Base-by-base conservation (phyloP, 2,329 filamentous ascomycete species). In the Ceratocystis variospora region DNA sequence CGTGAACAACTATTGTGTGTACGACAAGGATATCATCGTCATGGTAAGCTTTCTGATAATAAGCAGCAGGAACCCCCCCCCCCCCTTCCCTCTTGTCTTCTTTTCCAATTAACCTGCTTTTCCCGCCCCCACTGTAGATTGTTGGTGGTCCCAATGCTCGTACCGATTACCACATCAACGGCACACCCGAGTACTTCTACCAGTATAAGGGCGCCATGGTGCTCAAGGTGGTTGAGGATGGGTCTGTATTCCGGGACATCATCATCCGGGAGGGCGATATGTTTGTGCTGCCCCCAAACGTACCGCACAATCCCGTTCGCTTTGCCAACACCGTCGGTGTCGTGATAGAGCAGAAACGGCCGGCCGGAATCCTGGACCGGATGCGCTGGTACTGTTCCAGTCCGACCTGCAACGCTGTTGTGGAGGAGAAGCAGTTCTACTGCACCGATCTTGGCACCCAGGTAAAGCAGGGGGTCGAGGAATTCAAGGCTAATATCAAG, bases 161-260 rank as follows among this genome's bases (percentile, higher is more conserved):
- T 70, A 96, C 92, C 66, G 94, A 97, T 80, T 99, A 96, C 80
- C 94, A 97, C 81, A 93, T 97, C 83, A 97, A 97, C 81, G 80
- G 86, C 72, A 97, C 93, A 0, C 86, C 94, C 12, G 94, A 97
- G 76, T 97, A 92, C 87, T 99, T 97, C 84, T 97, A 94, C 81
- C 93, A 97, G 77, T 86, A 96, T 82, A 86, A 87, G 72, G 94
- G 94, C 70, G 86, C 87, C 70, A 96, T 97, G 93, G 81, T 94
- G 67, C 87, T 99, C 71, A 96, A 95, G 75, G 88, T 94, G 17
- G 89, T 96, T 69, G 90, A 96, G 69, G 90, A 96, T 69, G 76
- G 80, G 67, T 75, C 80, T 74, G 68, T 78, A 61, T 96, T 96
- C 77, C 83, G 85, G 70, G 93, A 97, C 76, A 84, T 97, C 70